Base-by-base conservation (phyloP, 345 rosid species). In the Ceriops decandra region DNA sequence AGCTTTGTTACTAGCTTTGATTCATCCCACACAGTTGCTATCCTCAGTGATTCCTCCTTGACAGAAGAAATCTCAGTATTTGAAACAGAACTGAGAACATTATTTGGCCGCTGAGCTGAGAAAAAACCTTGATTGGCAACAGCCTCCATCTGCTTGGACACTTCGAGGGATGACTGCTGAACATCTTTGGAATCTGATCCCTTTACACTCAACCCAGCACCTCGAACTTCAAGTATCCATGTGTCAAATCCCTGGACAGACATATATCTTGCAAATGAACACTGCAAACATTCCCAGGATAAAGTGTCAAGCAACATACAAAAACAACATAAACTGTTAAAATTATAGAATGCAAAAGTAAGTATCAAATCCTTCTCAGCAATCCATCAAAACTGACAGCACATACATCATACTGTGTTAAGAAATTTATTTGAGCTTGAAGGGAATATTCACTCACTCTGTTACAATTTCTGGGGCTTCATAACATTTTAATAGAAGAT, bases 181-280 rank as follows among this genome's bases (percentile, higher is more conserved):
- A 73, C 75, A 52, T 83, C 92, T 84, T 89, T 70, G 11, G 85
- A 66, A 79, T 79, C 80, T 16, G 89, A 84, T 64, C 75, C 89
- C 70, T 72, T 79, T 52, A 85, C 75, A 64, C 98, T 95, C 81
- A 95, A 77, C 7, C 99, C 99, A 32, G 99, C 97, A 57, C 99
- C 98, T 76, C 96, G 87, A 67, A 95, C 87, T 79, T 95, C 99
- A 31, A 95, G 93, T 72, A 91, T 66, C 99, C 99, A 95, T 1
- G 98, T 95, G 77, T 95, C 99, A 81, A 88, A 95, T 71, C 99
- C 99, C 66, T 91, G 88, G 63, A 74, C 74, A 51, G 96, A 86
- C 96, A 90, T 90, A 68, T 82, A 81, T 42, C 98, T 82, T 5
- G 96, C 98, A 81, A 95, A 95, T 27, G 99, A 95, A 72, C 84